Evolutionary conservation across 2,329 filamentous ascomycete species (phyloP).

Genomic region (Fusarium coicis): DNA sequence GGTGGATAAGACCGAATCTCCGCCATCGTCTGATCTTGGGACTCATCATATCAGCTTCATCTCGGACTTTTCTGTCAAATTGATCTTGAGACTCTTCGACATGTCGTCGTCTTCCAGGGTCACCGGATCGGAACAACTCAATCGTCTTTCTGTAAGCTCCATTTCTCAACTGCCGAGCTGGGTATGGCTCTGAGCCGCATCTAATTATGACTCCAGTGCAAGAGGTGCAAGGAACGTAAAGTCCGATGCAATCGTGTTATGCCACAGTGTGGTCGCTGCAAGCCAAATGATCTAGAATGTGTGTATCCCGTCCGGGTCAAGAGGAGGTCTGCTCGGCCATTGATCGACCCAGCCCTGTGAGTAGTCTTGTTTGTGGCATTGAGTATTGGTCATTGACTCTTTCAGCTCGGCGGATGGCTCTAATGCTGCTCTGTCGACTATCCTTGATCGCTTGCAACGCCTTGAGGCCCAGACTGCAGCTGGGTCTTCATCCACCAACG

Average conservation of each 20-base stretch:
- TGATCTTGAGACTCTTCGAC: neutral
- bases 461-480: slow-evolving; percentile 40
- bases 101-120: slow-evolving; percentile 25
- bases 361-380: neutral
- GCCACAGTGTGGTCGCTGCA: slow-evolving; percentile 45
- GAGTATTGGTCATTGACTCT: slow-evolving; percentile 14
- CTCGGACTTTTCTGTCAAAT: slow-evolving; percentile 12
- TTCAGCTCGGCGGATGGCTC: slow-evolving; percentile 14
- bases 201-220: slow-evolving; percentile 29
- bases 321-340: slow-evolving; percentile 34
- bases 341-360: slow-evolving; percentile 33
- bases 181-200: neutral
- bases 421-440: slow-evolving; percentile 39
- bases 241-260: slow-evolving; percentile 47
- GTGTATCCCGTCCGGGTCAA: slow-evolving; percentile 44
- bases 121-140: slow-evolving; percentile 34
- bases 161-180: neutral
- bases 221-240: slow-evolving; percentile 45
- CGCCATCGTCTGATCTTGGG: neutral
- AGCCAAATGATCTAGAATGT: slow-evolving; percentile 41
- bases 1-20: slow-evolving; percentile 25
- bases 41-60: neutral
- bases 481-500: neutral
- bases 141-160: slow-evolving; percentile 40
- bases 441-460: slow-evolving; percentile 46